A percentile compares a stretch with the other conserved stretches of the same genome.
phyloP scores from a whole-genome alignment of 805 yeast genomes.

The Brettanomyces custersianus region DNA sequence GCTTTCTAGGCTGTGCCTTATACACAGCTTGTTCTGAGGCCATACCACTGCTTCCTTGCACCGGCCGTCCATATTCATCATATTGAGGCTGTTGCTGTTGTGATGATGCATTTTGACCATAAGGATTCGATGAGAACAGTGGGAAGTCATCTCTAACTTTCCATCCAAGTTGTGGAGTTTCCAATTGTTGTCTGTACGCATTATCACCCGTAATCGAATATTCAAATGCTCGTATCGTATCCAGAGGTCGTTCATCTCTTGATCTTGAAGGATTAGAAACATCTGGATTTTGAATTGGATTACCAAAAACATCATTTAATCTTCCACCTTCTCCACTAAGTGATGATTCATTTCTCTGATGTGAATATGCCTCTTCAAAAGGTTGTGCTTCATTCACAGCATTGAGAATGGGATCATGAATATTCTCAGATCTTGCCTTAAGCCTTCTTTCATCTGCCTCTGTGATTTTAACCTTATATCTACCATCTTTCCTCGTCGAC shows the following conservation, averaged over 20 bases:
- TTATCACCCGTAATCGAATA: conserved; percentile 89
- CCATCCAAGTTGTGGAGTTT: conserved; percentile 75
- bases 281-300: conserved; percentile 69
- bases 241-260: conserved; percentile 94
- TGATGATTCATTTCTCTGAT: conserved; percentile 24
- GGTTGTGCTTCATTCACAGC: conserved; percentile 97
- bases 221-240: conserved; percentile 90
- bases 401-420: conserved; percentile 82
- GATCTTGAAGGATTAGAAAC: conserved; percentile 87
- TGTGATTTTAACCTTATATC: conserved; percentile 28
- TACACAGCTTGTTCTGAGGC: conserved; percentile 24
- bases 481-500: conserved; percentile 12
- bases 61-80: conserved; percentile 31
- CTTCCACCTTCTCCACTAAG: conserved; percentile 29
- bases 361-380: conserved; percentile 54
- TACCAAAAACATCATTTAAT: conserved; percentile 79
- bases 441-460: conserved; percentile 44
- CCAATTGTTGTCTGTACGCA: conserved; percentile 70
- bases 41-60: conserved; percentile 13
- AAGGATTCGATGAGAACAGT: conserved; percentile 34
- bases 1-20: conserved; percentile 41
- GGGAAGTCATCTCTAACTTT: conserved; percentile 76
- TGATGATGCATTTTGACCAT: conserved; percentile 12
- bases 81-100: conserved; percentile 6
- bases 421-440: conserved; percentile 58